Evolutionary conservation across 352 stramenopile genomes (phyloP).

Genomic region (Phytophthora capsici): DNA sequence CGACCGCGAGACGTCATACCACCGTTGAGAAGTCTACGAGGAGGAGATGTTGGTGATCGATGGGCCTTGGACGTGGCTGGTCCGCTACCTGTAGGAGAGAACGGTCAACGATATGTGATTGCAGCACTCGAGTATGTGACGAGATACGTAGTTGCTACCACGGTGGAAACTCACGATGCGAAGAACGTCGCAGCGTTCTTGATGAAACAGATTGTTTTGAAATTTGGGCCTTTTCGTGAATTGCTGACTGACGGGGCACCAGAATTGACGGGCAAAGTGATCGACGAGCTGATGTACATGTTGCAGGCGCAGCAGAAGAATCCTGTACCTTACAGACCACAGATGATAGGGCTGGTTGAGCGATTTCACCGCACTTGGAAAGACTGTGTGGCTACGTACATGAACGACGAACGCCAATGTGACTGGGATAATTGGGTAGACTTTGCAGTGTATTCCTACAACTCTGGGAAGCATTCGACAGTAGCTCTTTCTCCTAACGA

Average conservation of each 20-base stretch:
- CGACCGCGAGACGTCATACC: background rate
- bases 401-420: background rate
- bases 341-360: too few relatives aligned
- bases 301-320: background rate
- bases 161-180: background rate
- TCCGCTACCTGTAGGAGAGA: background rate
- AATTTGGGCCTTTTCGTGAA: background rate
- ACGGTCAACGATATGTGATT: background rate
- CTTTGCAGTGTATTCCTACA: slow-evolving; percentile 9
- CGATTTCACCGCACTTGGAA: background rate
- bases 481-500: background rate
- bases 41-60: slow-evolving; percentile 1
- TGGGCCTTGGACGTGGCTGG: background rate
- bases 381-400: background rate
- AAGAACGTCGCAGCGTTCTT: background rate
- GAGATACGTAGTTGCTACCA: background rate
- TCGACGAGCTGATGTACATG: background rate
- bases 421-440: slow-evolving; percentile 6
- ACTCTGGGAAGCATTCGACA: background rate
- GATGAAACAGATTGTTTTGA: background rate
- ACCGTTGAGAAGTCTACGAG: background rate
- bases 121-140: background rate
- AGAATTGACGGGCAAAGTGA: background rate
- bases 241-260: background rate
- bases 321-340: too few relatives aligned